Percentiles rank a stretch among this genome's conserved stretches.
phyloP scores from a whole-genome alignment of 331 rosid genomes.

The Quercus tomentella region DNA sequence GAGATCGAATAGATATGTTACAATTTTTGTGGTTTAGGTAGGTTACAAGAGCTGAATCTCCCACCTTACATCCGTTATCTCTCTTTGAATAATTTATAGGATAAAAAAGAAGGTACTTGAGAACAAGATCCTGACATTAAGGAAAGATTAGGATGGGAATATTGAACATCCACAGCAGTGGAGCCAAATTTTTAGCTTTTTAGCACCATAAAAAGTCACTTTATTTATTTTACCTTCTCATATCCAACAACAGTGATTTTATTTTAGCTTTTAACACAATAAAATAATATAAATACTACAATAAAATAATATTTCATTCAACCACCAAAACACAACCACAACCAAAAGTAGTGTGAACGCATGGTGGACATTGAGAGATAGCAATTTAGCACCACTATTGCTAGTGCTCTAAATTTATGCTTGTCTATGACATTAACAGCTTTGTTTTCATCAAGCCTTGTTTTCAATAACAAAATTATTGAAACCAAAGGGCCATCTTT shows the following conservation, averaged over 20 bases:
- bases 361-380: too few relatives aligned
- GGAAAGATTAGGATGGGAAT: slow-evolving; percentile 27
- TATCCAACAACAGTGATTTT: fast-evolving
- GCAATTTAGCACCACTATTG: too few relatives aligned
- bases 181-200: too few relatives aligned
- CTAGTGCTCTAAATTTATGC: not conserved
- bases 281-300: too few relatives aligned
- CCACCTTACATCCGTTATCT: slow-evolving; percentile 1
- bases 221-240: too few relatives aligned
- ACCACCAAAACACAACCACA: too few relatives aligned
- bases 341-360: too few relatives aligned
- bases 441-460: slow-evolving; percentile 2
- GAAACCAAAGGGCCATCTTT: slow-evolving; percentile 29
- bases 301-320: too few relatives aligned
- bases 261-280: too few relatives aligned
- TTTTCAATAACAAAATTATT: slow-evolving; percentile 24
- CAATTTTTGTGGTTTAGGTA: slow-evolving; percentile 29
- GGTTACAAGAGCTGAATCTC: not conserved
- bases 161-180: fast-evolving
- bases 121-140: slow-evolving; percentile 25
- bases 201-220: too few relatives aligned
- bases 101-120: not conserved
- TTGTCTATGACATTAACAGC: slow-evolving; percentile 4
- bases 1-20: slow-evolving; percentile 24
- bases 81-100: not conserved